A percentile compares a stretch with the other conserved stretches of the same genome.
phyloP scores from a whole-genome alignment of 1,284 basidiomycete genomes.

The Phylloboletellus chloephorus region DNA sequence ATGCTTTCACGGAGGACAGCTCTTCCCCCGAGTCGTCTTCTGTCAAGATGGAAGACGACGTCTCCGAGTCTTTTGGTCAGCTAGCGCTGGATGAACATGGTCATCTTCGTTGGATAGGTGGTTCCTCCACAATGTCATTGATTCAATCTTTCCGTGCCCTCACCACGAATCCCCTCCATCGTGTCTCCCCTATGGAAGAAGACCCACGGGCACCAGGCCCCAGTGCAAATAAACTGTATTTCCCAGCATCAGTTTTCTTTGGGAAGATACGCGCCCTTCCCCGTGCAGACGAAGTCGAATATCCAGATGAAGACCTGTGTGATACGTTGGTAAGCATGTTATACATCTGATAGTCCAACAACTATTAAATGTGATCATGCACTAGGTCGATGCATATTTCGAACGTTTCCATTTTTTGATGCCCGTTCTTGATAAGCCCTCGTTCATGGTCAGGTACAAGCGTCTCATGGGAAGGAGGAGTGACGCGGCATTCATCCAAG shows the following conservation, averaged over 20 bases:
- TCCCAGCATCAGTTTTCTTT: slow-evolving; percentile 83
- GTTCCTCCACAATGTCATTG: slow-evolving; percentile 85
- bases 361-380: slow-evolving; percentile 22
- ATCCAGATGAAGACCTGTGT: slow-evolving; percentile 74
- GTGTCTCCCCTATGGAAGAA: slow-evolving; percentile 76
- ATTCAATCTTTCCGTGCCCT: slow-evolving; percentile 81
- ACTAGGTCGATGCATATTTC: slow-evolving; percentile 80
- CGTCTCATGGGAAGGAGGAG: slow-evolving; percentile 66
- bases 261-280: slow-evolving; percentile 82
- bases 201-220: slow-evolving; percentile 70
- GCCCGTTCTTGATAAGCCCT: slow-evolving; percentile 78
- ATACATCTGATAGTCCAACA: slow-evolving; percentile 9
- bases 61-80: slow-evolving; percentile 79
- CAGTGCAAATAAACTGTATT: slow-evolving; percentile 79
- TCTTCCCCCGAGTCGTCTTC: slow-evolving; percentile 40
- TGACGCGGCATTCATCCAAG: slow-evolving; percentile 47
- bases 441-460: slow-evolving; percentile 68
- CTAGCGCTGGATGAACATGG: slow-evolving; percentile 85
- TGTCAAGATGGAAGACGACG: slow-evolving; percentile 64
- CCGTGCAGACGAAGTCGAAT: slow-evolving; percentile 81
- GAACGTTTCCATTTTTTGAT: slow-evolving; percentile 77
- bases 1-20: slow-evolving; percentile 29
- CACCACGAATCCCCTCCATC: slow-evolving; percentile 67
- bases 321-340: slow-evolving; percentile 58
- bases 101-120: slow-evolving; percentile 88